Evolutionary conservation across 2,329 filamentous ascomycete species (phyloP).

Genomic region (Trichothecium roseum): DNA sequence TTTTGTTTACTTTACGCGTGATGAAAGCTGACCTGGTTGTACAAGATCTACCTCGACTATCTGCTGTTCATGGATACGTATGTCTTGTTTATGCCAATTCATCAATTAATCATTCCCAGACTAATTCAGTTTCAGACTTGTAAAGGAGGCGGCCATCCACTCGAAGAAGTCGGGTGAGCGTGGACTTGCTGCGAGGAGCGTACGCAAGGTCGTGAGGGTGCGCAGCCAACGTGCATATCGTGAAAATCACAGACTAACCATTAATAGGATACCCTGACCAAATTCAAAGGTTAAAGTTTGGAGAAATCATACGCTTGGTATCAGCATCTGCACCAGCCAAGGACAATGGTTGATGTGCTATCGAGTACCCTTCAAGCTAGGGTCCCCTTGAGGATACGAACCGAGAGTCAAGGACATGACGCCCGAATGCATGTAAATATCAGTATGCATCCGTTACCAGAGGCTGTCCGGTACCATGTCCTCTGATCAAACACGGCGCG

Average conservation of each 20-base stretch:
- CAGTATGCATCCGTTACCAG: too few species aligned
- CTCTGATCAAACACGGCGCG: too few species aligned
- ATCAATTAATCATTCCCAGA: background rate
- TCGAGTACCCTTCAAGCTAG: too few species aligned
- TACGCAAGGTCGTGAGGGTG: slow-evolving; percentile 70
- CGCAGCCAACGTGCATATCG: slow-evolving; percentile 14
- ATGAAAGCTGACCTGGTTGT: slow-evolving; percentile 1
- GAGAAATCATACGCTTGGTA: too few species aligned
- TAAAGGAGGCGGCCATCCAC: slow-evolving; percentile 71
- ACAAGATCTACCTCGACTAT: slow-evolving; percentile 77
- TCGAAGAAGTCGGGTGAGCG: slow-evolving; percentile 66
- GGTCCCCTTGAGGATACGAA: too few species aligned
- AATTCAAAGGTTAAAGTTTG: slow-evolving; percentile 52
- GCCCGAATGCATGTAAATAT: too few species aligned
- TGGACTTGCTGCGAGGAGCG: slow-evolving; percentile 61
- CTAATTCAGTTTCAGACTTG: slow-evolving; percentile 39
- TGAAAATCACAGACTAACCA: background rate
- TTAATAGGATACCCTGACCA: slow-evolving; percentile 50
- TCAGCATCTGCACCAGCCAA: too few species aligned
- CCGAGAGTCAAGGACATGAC: too few species aligned
- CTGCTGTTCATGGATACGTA: slow-evolving; percentile 67
- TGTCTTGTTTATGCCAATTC: slow-evolving; percentile 6
- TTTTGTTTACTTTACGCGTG: slow-evolving; percentile 3
- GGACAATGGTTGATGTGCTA: too few species aligned
- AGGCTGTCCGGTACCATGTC: too few species aligned